Evolutionary conservation across 2,329 filamentous ascomycete species (phyloP), one percentile per base, ranked within the genome.

Genomic region (Trichophyton rubrum): DNA sequence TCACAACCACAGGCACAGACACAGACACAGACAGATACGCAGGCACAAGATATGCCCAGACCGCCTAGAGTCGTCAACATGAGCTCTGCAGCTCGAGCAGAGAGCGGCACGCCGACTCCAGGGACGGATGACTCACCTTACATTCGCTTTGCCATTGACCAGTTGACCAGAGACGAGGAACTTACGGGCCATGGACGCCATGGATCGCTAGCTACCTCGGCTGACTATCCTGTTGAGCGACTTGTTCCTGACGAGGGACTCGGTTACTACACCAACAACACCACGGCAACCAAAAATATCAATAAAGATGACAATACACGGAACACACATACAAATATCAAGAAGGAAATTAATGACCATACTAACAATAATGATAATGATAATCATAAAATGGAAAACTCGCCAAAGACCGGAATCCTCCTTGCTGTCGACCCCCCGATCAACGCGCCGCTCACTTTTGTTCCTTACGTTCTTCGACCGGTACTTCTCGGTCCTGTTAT

Each of bases 81-180:
- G 40, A 43, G 40, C 40, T n/a, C 40, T 5, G 66, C 66, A 41
- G 66, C 64, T 61, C 65, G 66, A 43, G 40, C 15, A 17, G 40
- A 72, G 40, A 66, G 67, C 15, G 75, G 75, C 58, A 75, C 78
- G 11, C 77, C 80, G 2, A 92, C 89, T 0, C 90, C 90, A 0
- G 89, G 86, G 8, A 78, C 90, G 43, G 90, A 96, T 68, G 88
- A 95, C 68, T 87, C 85, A 7, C 90, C 90, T 0, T 95, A 91
- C 72, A 89, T 96, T 64, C 87, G 87, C 64, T 95, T 93, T 71
- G 91, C 92, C 45, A 84, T 97, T 64, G 88, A 95, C 64, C 89
- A 92, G 64, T 77, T 97, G 66, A 95, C 90, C 4, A 80, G 87
- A 56, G 83, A 88, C 67, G 85, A 85, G 61, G 84, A 88, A 62